A percentile compares a stretch with the other conserved stretches of the same genome.
Evolutionary conservation across 768 basidiomycete genomes (phyloP).

Genomic region (Tremella mesenterica): DNA sequence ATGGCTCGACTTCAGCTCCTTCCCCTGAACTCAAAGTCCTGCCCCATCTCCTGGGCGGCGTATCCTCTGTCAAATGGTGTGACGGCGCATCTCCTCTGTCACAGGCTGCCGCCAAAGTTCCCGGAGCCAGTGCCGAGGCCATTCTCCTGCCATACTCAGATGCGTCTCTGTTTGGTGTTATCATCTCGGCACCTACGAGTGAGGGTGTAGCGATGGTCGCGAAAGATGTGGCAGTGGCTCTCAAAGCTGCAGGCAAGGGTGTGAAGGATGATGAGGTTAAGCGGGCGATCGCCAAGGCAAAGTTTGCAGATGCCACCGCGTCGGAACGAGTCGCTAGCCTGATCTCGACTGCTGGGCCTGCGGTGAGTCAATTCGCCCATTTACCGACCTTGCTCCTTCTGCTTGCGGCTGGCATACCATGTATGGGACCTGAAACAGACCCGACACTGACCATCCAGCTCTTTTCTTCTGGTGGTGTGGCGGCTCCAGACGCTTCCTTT

Average conservation of each 20-base stretch:
- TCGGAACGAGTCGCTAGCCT: conserved; percentile 65
- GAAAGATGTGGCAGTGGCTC: conserved; percentile 54
- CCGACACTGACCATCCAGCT: conserved; percentile 48
- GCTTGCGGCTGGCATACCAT: background rate
- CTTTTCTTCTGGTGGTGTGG: conserved; percentile 53
- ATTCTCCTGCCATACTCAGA: conserved; percentile 86
- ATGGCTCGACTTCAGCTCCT: conserved; percentile 60
- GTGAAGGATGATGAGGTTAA: conserved; percentile 67
- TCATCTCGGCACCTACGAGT: conserved; percentile 62
- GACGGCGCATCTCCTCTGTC: conserved; percentile 63
- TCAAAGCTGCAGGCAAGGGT: conserved; percentile 48
- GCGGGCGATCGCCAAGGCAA: conserved; percentile 77
- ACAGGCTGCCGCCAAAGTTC: conserved; percentile 51
- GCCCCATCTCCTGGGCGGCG: conserved; percentile 67
- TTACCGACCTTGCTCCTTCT: background rate
- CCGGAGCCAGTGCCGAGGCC: conserved; percentile 55
- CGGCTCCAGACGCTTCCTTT: conserved; percentile 58
- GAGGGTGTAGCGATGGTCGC: conserved; percentile 51
- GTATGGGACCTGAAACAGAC: background rate
- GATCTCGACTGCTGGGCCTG: conserved; percentile 54
- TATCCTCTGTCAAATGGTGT: conserved; percentile 79
- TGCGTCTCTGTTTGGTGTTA: conserved; percentile 73
- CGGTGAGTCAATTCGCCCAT: conserved; percentile 49
- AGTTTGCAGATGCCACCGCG: conserved; percentile 65
- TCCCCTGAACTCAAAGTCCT: conserved; percentile 66